Evolutionary conservation across 2,329 filamentous ascomycete genomes (phyloP).

Genomic region (Elsinoe fawcettii): DNA sequence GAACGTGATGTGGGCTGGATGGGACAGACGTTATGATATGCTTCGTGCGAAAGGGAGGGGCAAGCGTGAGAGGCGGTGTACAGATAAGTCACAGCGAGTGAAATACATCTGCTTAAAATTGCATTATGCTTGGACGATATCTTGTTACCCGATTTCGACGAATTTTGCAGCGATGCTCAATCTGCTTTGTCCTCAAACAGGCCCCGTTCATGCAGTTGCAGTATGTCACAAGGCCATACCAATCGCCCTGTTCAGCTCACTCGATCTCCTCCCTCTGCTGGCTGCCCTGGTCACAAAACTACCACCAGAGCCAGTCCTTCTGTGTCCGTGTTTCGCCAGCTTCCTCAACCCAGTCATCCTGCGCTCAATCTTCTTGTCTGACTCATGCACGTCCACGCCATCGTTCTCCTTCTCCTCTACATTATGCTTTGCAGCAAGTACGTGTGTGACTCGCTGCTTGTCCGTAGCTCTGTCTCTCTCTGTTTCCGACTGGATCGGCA

Average conservation of each 20-base stretch:
- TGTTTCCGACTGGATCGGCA: not conserved
- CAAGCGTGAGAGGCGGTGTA: not conserved
- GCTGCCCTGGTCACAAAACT: not conserved
- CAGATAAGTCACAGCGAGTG: not conserved
- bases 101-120: not conserved
- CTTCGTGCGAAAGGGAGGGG: not conserved
- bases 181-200: not conserved
- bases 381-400: not conserved
- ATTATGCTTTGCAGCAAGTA: not conserved
- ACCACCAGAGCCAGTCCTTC: not conserved
- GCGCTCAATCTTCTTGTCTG: not conserved
- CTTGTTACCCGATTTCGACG: not conserved
- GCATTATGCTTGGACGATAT: not conserved
- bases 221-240: not conserved
- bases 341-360: slow-evolving; percentile 10
- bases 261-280: not conserved
- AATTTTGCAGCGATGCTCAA: not conserved
- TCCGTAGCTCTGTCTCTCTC: slow-evolving; percentile 6
- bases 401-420: not conserved
- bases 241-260: not conserved
- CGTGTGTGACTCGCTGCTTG: not conserved
- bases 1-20: not conserved
- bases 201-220: not conserved
- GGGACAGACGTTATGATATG: not conserved
- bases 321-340: not conserved